phyloP scores from a whole-genome alignment of 257 asterid species.

The Eustoma russellianum region DNA sequence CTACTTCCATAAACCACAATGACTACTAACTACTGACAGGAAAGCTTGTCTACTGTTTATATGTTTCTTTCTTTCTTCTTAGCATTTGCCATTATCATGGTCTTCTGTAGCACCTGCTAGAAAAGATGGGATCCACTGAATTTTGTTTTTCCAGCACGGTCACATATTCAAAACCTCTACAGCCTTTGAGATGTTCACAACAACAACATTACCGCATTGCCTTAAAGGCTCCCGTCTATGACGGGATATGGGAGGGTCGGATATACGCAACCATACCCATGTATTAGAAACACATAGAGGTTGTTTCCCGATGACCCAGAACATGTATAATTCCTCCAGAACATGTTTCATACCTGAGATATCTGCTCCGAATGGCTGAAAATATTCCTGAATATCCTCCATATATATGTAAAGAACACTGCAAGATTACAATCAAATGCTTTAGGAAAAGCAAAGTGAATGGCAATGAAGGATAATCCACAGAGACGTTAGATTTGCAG shows the following conservation, averaged over 20 bases:
- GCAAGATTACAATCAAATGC: slow-evolving; percentile 18
- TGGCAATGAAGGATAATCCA: background rate
- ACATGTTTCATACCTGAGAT: slow-evolving; percentile 53
- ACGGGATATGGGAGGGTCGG: too few species aligned
- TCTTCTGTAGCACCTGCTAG: background rate
- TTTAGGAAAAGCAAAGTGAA: slow-evolving; percentile 3
- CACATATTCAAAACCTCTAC: background rate
- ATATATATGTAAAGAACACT: slow-evolving; percentile 75
- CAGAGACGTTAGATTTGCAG: background rate
- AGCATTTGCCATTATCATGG: background rate
- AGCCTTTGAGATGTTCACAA: too few species aligned
- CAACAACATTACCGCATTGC: too few species aligned
- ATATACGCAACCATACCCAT: too few species aligned
- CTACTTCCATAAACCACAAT: background rate
- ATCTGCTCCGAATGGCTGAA: slow-evolving; percentile 81
- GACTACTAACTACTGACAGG: background rate
- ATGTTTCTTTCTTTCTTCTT: background rate
- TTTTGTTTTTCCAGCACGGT: background rate
- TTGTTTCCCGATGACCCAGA: too few species aligned
- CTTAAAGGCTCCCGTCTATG: too few species aligned
- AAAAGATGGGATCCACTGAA: background rate
- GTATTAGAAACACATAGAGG: too few species aligned
- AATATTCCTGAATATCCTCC: slow-evolving; percentile 77
- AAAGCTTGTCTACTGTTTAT: background rate
- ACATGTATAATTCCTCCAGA: background rate